These are phyloP conservation scores for Raphanus raphanistrum DNA, from an alignment of 345 rosid genomes.

Conservation along the genomic window DNA sequence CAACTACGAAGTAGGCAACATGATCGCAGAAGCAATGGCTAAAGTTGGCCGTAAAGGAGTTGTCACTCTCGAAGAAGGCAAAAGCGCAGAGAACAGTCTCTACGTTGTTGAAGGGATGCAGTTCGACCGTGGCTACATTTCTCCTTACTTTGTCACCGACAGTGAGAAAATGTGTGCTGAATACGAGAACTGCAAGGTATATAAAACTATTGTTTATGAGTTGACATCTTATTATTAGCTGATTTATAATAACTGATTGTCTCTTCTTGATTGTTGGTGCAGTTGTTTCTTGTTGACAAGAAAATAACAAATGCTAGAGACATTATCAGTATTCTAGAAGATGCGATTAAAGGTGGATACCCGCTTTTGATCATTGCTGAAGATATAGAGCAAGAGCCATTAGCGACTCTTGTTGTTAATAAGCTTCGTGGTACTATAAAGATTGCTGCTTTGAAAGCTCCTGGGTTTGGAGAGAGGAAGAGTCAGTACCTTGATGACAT, in stretches of 20 bases:
- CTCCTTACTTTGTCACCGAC: constrained; percentile 92
- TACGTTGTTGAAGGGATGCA: constrained; percentile 99
- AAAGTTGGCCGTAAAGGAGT: constrained; percentile 94
- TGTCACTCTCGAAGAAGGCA: constrained; percentile 94
- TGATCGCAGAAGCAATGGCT: constrained; percentile 94
- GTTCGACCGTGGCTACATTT: constrained; percentile 90
- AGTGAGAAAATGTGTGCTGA: constrained; percentile 92
- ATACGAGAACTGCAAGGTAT: constrained; percentile 91
- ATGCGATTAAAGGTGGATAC: constrained; percentile 72
- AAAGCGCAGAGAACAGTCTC: constrained; percentile 86
- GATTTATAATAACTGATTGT: too few relatives aligned
- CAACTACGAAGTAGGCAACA: constrained; percentile 84
- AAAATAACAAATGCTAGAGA: constrained; percentile 91
- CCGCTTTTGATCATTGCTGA: constrained; percentile 78
- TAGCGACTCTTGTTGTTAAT: constrained; percentile 89
- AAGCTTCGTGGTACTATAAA: constrained; percentile 83
- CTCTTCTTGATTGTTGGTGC: constrained; percentile 28
- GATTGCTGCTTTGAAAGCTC: constrained; percentile 91
- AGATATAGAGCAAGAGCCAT: constrained; percentile 93
- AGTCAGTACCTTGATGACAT: constrained; percentile 93
- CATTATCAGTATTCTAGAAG: constrained; percentile 70
- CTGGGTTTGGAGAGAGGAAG: constrained; percentile 92
- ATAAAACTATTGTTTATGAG: too few relatives aligned
- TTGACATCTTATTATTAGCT: too few relatives aligned
- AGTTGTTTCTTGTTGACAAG: constrained; percentile 90